These are phyloP conservation scores for Hordeum pubiflorum DNA, from an alignment of 202 grass and related monocot genomes.

Conservation along the genomic window DNA sequence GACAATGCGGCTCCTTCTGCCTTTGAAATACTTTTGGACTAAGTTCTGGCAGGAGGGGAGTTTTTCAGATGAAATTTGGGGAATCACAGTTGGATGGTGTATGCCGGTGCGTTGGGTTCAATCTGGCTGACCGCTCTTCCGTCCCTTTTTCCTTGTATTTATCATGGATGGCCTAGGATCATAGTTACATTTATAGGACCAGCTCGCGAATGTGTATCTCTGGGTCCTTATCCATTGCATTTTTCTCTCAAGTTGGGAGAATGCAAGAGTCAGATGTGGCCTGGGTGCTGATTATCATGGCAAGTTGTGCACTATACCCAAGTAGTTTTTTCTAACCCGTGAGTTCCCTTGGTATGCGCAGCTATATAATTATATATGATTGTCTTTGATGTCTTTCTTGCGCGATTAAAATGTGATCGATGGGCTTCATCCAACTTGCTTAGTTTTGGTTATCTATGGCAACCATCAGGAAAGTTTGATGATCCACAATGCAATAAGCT, in stretches of 20 bases:
- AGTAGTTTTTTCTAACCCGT: neutral
- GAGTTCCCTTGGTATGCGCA: neutral
- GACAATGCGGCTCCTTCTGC: neutral
- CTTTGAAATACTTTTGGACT: neutral
- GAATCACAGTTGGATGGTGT: neutral
- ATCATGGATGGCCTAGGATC: no score
- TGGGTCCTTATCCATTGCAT: no score
- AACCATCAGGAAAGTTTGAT: neutral
- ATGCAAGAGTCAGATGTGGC: no score
- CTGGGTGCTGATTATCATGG: no score
- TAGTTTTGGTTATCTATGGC: neutral
- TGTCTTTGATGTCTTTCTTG: neutral
- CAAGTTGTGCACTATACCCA: neutral
- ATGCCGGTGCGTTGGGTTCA: neutral
- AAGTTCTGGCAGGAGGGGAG: neutral
- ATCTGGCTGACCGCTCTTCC: no score
- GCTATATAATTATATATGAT: no score
- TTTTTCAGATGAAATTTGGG: neutral
- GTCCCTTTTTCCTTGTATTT: no score
- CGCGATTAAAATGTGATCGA: neutral
- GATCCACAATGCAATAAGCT: neutral
- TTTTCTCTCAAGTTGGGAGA: no score
- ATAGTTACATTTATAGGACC: no score
- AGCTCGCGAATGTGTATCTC: no score
- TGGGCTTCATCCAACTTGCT: neutral